Evolutionary conservation across 2,329 filamentous ascomycete species (phyloP).

Genomic region (Hypoxylon sp.): DNA sequence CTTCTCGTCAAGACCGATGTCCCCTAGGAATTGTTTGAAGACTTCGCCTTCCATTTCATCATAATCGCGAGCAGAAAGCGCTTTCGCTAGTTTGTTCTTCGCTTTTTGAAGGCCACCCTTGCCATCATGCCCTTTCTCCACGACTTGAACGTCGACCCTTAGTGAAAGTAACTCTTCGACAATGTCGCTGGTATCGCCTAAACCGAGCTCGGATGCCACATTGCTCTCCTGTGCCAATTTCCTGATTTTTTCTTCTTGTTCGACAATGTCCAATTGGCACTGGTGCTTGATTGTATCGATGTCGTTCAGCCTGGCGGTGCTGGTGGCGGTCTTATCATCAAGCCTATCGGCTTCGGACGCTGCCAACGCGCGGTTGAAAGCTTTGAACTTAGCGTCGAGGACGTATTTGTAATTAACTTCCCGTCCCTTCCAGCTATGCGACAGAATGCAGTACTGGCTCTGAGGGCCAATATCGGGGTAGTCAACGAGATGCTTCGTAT

Average conservation of each 20-base stretch:
- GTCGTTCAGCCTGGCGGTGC: conserved; percentile 16
- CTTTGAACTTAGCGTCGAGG: conserved; percentile 44
- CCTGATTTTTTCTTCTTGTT: conserved; percentile 31
- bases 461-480: conserved; percentile 46
- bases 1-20: conserved; percentile 32
- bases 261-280: conserved; percentile 27
- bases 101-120: conserved; percentile 29
- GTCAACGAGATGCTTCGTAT: conserved; percentile 52
- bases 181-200: conserved; percentile 11
- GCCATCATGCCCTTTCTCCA: conserved; percentile 31
- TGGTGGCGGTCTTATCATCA: not conserved
- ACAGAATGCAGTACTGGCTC: conserved; percentile 56
- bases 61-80: conserved; percentile 24
- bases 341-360: conserved; percentile 3
- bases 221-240: conserved; percentile 15
- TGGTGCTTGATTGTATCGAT: conserved; percentile 34
- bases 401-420: conserved; percentile 54
- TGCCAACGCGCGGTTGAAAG: conserved; percentile 22
- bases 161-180: conserved; percentile 20
- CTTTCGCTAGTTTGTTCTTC: conserved; percentile 21
- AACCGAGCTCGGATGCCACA: conserved; percentile 18
- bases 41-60: conserved; percentile 32
- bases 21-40: conserved; percentile 28
- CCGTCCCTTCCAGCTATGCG: conserved; percentile 55
- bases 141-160: conserved; percentile 28